Base-by-base conservation (phyloP, 1,139 yeast genomes). In the Yamadazyma siamensis region DNA sequence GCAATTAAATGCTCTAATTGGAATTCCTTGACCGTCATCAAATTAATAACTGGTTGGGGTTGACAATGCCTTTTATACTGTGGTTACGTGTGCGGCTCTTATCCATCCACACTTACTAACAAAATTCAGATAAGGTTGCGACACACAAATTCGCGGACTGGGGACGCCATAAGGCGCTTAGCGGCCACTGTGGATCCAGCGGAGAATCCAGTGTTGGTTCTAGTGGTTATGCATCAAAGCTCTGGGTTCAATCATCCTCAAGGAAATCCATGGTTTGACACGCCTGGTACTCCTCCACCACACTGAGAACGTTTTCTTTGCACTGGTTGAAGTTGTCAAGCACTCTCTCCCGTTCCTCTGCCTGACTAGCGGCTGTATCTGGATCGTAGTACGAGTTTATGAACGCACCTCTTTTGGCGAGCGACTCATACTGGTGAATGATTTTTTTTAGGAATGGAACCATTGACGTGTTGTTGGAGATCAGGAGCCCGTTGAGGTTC, bases 371-470 rank as follows among this genome's bases (percentile, higher is more conserved):
- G 11, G 16, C 13, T 13, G 34, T 22, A 13, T 31, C 34, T 23
- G 66, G 55, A 26, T 67, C 79, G 18, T 75, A 65, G 56, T 87
- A 91, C 33, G 81, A 83, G 40, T 85, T 91, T 38, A 91, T 61
- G 50, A 89, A 91, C 0, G 98, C 98, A 33, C 78, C 80, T 37
- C 94, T 70, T 34, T 77, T 77, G 44, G 85, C 86, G 29, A 91
- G 70, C 31, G 79, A 71, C 46, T 91, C 96, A 54, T 80, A 91
- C 44, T 89, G 94, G 37, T 70, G 74, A 21, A 87, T 66, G 0
- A 85, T 77, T 42, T 81, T 77, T 24, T 75, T 70, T 39, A 91
- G 71, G 13, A 87, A 65, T 16, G 77, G 71, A 2, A 77, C 65
- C 11, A 87, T 77, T 1, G 88, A 77, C 0, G 95, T 79, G 32